These are phyloP conservation scores for Arabidopsis arenosa DNA, from an alignment of 345 rosid species.

Conservation along the genomic window DNA sequence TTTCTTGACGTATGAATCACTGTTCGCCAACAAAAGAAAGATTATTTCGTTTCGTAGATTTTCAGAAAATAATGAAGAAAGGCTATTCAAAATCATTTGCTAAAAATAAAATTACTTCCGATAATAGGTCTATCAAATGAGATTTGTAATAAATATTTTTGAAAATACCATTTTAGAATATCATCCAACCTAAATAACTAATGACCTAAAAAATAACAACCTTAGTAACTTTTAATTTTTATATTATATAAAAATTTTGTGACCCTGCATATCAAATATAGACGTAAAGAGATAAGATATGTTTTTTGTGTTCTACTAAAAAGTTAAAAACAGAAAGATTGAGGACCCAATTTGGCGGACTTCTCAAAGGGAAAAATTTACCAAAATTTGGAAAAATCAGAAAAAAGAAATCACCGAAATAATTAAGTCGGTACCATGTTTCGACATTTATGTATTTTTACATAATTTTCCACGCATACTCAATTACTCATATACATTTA, in stretches of 20 bases:
- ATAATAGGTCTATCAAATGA: not conserved
- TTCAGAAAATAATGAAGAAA: not conserved
- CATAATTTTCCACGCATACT: not conserved
- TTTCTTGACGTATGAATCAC: not conserved
- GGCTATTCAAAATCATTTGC: not conserved
- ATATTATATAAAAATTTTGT: not conserved
- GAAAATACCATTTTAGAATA: not conserved
- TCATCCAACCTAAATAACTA: not conserved
- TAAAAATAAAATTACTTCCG: not conserved
- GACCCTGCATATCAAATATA: not conserved
- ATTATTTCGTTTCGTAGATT: not conserved
- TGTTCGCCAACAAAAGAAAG: not conserved
- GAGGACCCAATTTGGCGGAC: slow-evolving; percentile 24
- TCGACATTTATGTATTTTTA: not conserved
- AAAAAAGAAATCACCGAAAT: not conserved
- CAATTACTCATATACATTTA: not conserved
- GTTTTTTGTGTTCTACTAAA: not conserved
- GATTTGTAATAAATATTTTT: not conserved
- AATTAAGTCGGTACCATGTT: not conserved
- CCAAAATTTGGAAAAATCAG: not conserved
- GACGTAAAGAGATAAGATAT: not conserved
- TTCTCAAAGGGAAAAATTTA: not conserved
- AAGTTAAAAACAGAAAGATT: not conserved
- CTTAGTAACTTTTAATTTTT: not conserved
- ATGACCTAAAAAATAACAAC: not conserved